These are phyloP conservation scores for Coemansia sp. DNA, from an alignment of 192 early-diverging fungal species.

Conservation along the genomic window DNA sequence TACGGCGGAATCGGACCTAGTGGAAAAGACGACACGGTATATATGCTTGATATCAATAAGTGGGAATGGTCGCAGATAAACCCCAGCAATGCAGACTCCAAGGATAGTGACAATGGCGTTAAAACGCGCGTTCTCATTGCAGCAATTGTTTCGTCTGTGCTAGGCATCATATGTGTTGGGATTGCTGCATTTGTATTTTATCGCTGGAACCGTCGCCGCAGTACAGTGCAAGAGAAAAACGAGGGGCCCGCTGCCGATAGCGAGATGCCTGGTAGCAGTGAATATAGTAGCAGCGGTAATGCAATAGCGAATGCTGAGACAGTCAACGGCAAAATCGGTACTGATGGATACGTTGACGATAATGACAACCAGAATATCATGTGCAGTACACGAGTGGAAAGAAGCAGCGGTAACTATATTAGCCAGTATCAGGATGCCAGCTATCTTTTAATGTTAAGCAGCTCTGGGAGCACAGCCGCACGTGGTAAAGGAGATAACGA, in stretches of 20 bases:
- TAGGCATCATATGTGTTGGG: conserved; percentile 19
- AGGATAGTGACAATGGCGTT: not conserved
- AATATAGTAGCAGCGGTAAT: not conserved
- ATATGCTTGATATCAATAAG: conserved; percentile 58
- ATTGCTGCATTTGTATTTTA: conserved; percentile 19
- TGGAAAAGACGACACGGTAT: conserved; percentile 61
- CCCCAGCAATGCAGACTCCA: not conserved
- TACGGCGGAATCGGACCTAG: conserved; percentile 68
- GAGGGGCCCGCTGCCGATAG: not conserved
- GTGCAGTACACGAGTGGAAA: not conserved
- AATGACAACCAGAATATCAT: not conserved
- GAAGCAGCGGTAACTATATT: conserved; percentile 1
- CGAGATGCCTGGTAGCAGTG: not conserved
- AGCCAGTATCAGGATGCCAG: conserved; percentile 14
- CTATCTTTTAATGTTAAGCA: conserved; percentile 2
- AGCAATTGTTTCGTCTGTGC: conserved; percentile 15
- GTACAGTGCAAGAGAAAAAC: not conserved
- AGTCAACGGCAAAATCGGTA: not conserved
- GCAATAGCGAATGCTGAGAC: not conserved
- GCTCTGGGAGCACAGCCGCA: conserved; percentile 6
- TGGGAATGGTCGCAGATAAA: conserved; percentile 65
- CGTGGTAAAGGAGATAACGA: conserved; percentile 11
- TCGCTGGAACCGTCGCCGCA: conserved; percentile 25
- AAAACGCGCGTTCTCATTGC: conserved; percentile 19
- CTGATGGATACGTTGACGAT: not conserved